Conservation (phyloP, 2,329 filamentous ascomycete species). For the Cercospora sp. region DNA sequence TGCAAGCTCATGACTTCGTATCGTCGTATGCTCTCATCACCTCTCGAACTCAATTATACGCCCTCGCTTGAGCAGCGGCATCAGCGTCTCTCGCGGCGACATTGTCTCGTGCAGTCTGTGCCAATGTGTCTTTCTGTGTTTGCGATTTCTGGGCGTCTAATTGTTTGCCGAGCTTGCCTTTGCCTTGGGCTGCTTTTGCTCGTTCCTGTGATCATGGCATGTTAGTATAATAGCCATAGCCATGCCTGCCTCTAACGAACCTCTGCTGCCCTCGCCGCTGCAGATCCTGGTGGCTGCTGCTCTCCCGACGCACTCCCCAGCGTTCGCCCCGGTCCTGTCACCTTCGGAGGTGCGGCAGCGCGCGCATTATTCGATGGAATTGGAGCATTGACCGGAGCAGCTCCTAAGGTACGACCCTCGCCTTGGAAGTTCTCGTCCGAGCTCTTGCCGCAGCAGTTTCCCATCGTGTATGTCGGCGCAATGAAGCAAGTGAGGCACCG, state of each 20-base stretch:
- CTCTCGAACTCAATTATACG: constrained; percentile 41
- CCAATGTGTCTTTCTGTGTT: constrained; percentile 67
- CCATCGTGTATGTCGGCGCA: constrained; percentile 58
- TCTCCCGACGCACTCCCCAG: constrained; percentile 54
- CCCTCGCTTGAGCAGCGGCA: constrained; percentile 56
- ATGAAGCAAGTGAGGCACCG: not conserved
- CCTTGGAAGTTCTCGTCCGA: constrained; percentile 67
- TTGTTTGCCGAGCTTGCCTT: constrained; percentile 69
- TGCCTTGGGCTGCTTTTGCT: constrained; percentile 59
- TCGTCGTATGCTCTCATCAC: not conserved
- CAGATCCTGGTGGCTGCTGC: constrained; percentile 61
- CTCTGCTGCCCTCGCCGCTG: constrained; percentile 81
- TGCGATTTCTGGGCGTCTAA: constrained; percentile 74
- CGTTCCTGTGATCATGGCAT: constrained; percentile 56
- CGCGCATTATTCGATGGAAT: constrained; percentile 43
- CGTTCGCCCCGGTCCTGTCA: constrained; percentile 56
- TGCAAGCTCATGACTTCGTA: constrained; percentile 1
- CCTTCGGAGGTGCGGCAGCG: constrained; percentile 50
- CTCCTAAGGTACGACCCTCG: constrained; percentile 70
- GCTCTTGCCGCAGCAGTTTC: constrained; percentile 76
- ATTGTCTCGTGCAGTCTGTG: constrained; percentile 67
- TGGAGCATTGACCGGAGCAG: constrained; percentile 49
- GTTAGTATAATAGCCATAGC: too few species aligned
- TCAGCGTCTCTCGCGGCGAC: constrained; percentile 67
- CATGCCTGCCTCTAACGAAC: too few species aligned